A percentile compares a stretch with the other conserved stretches of the same genome.
Evolutionary conservation across 2,329 filamentous ascomycete species (phyloP).

Genomic region (Orbilia oligospora): DNA sequence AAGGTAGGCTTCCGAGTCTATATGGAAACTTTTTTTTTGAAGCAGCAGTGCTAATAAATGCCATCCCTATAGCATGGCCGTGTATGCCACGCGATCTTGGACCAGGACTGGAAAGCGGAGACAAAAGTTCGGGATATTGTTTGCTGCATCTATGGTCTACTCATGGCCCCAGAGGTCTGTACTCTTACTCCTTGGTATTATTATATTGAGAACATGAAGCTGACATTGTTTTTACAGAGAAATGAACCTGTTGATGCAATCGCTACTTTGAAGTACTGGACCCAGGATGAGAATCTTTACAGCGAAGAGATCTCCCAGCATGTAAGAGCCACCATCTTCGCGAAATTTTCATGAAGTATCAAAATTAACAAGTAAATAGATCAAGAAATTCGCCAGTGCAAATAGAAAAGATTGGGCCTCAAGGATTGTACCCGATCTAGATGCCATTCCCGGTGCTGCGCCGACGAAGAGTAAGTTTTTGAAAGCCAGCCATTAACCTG

Average conservation of each 20-base stretch:
- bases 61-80: constrained; percentile 63
- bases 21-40: too few relatives aligned
- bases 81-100: constrained; percentile 63
- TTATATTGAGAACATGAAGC: not conserved
- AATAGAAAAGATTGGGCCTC: constrained; percentile 57
- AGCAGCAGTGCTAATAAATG: too few relatives aligned
- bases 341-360: not conserved
- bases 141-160: constrained; percentile 62
- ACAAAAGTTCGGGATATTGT: constrained; percentile 62
- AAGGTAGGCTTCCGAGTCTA: constrained; percentile 61
- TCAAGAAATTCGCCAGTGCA: constrained; percentile 54
- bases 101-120: constrained; percentile 62
- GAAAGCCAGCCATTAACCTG: not conserved
- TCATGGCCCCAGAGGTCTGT: constrained; percentile 62
- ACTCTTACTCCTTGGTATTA: not conserved
- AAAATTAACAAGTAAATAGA: constrained; percentile 21
- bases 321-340: constrained; percentile 37
- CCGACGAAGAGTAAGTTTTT: constrained; percentile 45
- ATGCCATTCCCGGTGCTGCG: constrained; percentile 38
- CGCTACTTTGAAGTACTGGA: constrained; percentile 62
- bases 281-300: constrained; percentile 60
- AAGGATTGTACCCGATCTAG: constrained; percentile 52
- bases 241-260: constrained; percentile 62
- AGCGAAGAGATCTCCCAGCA: constrained; percentile 61
- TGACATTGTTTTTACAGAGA: constrained; percentile 15